Evolutionary conservation across 1,284 basidiomycete species (phyloP).

Genomic region (Inonotus obliquus): DNA sequence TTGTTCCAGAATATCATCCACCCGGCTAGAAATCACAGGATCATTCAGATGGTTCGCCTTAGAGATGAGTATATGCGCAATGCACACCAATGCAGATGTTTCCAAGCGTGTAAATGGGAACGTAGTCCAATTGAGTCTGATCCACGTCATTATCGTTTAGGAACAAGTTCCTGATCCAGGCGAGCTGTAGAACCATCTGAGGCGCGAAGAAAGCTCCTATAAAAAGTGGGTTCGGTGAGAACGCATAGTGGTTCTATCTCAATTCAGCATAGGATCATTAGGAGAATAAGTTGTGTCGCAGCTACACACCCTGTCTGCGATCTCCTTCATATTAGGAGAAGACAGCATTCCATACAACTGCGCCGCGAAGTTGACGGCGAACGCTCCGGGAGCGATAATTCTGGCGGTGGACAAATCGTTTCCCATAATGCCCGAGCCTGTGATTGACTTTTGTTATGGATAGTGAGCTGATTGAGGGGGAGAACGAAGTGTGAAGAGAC

Average conservation of each 20-base stretch:
- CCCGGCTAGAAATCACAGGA: constrained; percentile 23
- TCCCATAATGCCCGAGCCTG: constrained; percentile 25
- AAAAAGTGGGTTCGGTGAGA: constrained; percentile 33
- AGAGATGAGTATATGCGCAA: too few relatives aligned
- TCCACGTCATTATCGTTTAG: constrained; percentile 22
- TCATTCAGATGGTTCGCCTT: too few relatives aligned
- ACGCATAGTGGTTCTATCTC: constrained; percentile 33
- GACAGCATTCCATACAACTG: constrained; percentile 31
- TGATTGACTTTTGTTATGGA: not conserved
- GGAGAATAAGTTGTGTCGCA: not conserved
- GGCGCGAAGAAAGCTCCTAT: constrained; percentile 33
- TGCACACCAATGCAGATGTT: constrained; percentile 32
- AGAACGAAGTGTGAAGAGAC: not conserved
- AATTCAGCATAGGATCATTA: not conserved
- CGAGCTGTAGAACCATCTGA: constrained; percentile 29
- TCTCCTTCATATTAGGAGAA: constrained; percentile 33
- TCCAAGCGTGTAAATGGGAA: constrained; percentile 31
- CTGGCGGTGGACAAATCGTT: constrained; percentile 28
- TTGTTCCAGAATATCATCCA: constrained; percentile 35
- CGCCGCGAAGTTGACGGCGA: constrained; percentile 29
- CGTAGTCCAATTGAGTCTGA: constrained; percentile 27
- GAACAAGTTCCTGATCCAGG: constrained; percentile 30
- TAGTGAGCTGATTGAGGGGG: not conserved
- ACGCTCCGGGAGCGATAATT: constrained; percentile 28
- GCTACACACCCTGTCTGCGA: constrained; percentile 28